Conservation (phyloP, 805 yeast genomes). For the Candida manassasensis region DNA sequence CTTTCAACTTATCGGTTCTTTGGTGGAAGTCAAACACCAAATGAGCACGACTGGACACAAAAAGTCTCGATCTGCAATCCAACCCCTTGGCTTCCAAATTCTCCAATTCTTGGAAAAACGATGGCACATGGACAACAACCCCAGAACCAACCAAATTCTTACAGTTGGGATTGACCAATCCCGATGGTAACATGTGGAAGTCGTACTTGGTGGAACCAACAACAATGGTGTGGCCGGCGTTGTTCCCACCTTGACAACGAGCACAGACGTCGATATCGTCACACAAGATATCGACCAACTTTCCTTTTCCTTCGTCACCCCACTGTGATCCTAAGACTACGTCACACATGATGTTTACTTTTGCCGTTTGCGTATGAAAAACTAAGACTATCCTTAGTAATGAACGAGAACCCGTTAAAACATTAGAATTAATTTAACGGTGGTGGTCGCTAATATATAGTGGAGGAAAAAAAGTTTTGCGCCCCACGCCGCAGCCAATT, state of each 20-base stretch:
- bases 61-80: constrained; percentile 68
- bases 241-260: constrained; percentile 98
- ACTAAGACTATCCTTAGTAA: constrained; percentile 10
- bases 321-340: constrained; percentile 98
- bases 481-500: constrained; percentile 1
- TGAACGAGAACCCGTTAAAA: constrained; percentile 17
- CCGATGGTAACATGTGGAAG: constrained; percentile 98
- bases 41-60: constrained; percentile 91
- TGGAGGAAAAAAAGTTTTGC: neutral
- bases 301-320: constrained; percentile 99
- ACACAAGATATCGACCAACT: constrained; percentile 90
- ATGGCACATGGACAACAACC: constrained; percentile 93
- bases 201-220: constrained; percentile 86
- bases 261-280: constrained; percentile 96
- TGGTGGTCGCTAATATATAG: neutral
- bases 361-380: constrained; percentile 3
- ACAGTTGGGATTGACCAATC: constrained; percentile 93
- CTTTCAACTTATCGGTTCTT: constrained; percentile 91
- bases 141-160: constrained; percentile 90
- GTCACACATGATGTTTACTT: constrained; percentile 54
- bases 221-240: constrained; percentile 98
- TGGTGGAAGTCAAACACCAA: constrained; percentile 98
- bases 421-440: constrained; percentile 5
- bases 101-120: constrained; percentile 82
- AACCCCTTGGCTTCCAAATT: constrained; percentile 80